These are phyloP conservation scores for Bertia moriformis DNA, from an alignment of 2,329 filamentous ascomycete genomes.

Conservation along the genomic window DNA sequence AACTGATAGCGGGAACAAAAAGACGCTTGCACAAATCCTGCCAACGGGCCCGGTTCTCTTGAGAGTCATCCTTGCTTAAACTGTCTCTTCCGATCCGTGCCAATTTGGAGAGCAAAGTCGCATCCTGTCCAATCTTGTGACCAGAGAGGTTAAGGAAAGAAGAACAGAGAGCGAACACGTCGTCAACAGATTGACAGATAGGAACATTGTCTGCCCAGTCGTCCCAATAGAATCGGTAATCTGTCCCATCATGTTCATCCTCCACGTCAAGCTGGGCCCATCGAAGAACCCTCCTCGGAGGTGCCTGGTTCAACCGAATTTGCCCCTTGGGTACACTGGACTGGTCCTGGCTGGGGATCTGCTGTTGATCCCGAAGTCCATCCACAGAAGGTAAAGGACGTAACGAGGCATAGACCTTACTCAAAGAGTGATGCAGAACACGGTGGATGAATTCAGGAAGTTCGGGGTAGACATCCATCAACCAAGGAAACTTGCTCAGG, in stretches of 20 bases:
- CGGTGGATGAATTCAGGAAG: slow-evolving; percentile 71
- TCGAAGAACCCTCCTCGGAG: slow-evolving; percentile 53
- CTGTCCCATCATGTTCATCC: slow-evolving; percentile 49
- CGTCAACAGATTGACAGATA: slow-evolving; percentile 76
- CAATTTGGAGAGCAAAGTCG: slow-evolving; percentile 64
- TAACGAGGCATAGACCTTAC: slow-evolving; percentile 48
- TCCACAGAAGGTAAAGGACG: slow-evolving; percentile 2
- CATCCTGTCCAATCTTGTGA: slow-evolving; percentile 76
- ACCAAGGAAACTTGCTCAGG: slow-evolving; percentile 81
- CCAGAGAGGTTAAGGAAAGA: slow-evolving; percentile 76
- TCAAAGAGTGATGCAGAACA: slow-evolving; percentile 67
- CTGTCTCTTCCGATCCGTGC: slow-evolving; percentile 73
- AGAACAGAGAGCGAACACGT: slow-evolving; percentile 74
- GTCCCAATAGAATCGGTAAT: slow-evolving; percentile 92
- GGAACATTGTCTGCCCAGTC: slow-evolving; percentile 93
- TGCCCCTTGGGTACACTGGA: slow-evolving; percentile 54
- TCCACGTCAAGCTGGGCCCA: slow-evolving; percentile 74
- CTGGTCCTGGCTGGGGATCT: slow-evolving; percentile 42
- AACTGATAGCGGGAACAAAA: slow-evolving; percentile 74
- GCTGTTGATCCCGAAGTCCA: slow-evolving; percentile 26
- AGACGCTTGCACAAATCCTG: slow-evolving; percentile 68
- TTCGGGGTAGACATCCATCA: slow-evolving; percentile 72
- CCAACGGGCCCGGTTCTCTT: slow-evolving; percentile 65
- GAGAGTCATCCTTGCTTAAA: slow-evolving; percentile 53
- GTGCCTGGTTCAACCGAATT: slow-evolving; percentile 43